Evolutionary conservation across 169 alveolate species (phyloP).

Genomic region (Condylostoma magnum): DNA sequence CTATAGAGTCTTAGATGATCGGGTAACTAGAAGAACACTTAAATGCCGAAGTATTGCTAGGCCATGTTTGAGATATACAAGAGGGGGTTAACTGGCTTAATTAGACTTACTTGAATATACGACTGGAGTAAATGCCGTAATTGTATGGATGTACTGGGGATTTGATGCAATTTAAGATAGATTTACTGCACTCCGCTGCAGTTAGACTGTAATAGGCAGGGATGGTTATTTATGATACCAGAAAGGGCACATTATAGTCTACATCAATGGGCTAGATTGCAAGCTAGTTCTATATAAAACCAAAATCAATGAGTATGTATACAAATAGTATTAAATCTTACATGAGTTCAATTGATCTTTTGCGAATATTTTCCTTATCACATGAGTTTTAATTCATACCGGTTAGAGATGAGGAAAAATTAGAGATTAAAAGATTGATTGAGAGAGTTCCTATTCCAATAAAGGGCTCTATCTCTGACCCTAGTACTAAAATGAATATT

Average conservation of each 20-base stretch:
- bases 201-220: conserved; percentile 88
- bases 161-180: conserved; percentile 33
- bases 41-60: conserved; percentile 98
- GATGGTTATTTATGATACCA: conserved; percentile 93
- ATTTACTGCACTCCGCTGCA: conserved; percentile 91
- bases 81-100: conserved; percentile 98
- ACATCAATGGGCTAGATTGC: conserved; percentile 98
- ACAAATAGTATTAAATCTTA: conserved; percentile 88
- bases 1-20: conserved; percentile 96
- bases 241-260: conserved; percentile 89
- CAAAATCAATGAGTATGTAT: conserved; percentile 92
- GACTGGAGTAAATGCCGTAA: conserved; percentile 89
- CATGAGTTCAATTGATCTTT: conserved; percentile 90
- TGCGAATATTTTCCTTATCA: conserved; percentile 93
- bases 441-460: conserved; percentile 91
- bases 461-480: conserved; percentile 83
- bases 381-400: conserved; percentile 96
- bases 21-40: conserved; percentile 93
- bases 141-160: conserved; percentile 82
- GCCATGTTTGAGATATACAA: conserved; percentile 89
- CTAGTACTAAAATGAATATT: conserved; percentile 92
- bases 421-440: conserved; percentile 91
- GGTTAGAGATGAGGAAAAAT: conserved; percentile 97
- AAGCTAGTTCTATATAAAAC: conserved; percentile 94
- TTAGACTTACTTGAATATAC: conserved; percentile 95